Base-by-base conservation (phyloP, 352 stramenopile genomes). In the Phytophthora meadii region DNA sequence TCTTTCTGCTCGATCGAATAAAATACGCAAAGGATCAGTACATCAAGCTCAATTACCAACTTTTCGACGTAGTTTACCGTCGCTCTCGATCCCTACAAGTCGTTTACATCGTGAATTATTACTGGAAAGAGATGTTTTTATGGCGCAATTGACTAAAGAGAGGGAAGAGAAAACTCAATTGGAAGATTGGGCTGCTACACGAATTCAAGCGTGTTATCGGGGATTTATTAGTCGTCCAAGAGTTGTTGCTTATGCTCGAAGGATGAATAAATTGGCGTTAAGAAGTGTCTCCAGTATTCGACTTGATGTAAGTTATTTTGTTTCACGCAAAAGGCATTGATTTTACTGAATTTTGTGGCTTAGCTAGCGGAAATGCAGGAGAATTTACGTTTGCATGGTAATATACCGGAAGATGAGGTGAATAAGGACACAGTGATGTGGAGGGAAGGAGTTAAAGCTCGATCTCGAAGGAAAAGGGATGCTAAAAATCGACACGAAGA, bases 161-260 rank as follows among this genome's bases (percentile, higher is more conserved):
- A 74, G 82, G 5, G 59, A 74, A 1, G 77, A 86, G 27, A 90
- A 90, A 28, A 11, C 48, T 0, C 37, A 63, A 25, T 67, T 89
- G 0, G 84, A 92, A 25, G 65, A 46, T 14, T 92, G 84, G 84
- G 84, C 84, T 5, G 78, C 79, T 4, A 90, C 71, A 8, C 84
- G 77, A 36, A 90, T 92, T 57, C 84, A 92, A 47, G 74, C 82
- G 4, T 82, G 71, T 54, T 92, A 82, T 49, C 70, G 82, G 5
- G 80, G 84, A 2, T 89, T 79, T 51, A 61, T 72, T 0, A 73
- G 52, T 11, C 84, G 84, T 2, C 81, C 84, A 2, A 71, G 74
- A 0, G 55, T 67, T 3, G 37, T 81, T 17, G 63, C 70, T n/a
- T 90, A 88, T 51, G 68, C 80, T 45, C 71, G 70, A 19, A 50